These are phyloP conservation scores for Schwanniomyces occidentalis DNA, from an alignment of 805 yeast genomes.

Conservation along the genomic window DNA sequence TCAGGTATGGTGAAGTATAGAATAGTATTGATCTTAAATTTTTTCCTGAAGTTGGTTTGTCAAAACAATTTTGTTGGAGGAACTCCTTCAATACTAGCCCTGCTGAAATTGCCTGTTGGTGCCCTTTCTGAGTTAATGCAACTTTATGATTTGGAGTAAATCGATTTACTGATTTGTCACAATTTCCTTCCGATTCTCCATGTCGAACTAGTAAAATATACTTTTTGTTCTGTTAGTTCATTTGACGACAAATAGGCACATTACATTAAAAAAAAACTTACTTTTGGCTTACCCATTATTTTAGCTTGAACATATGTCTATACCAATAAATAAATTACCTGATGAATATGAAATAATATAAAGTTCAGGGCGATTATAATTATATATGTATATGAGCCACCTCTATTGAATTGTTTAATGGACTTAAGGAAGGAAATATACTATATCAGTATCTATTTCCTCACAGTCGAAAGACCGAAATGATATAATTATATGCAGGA, in stretches of 20 bases:
- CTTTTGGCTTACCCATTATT: slow-evolving; percentile 34
- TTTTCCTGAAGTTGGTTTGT: slow-evolving; percentile 7
- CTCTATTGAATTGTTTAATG: no score
- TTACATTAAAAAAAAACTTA: slow-evolving; percentile 20
- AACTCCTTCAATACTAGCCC: slow-evolving; percentile 52
- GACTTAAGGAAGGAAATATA: no score
- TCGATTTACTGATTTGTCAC: slow-evolving; percentile 78
- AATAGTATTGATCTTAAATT: slow-evolving; percentile 53
- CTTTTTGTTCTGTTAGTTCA: slow-evolving; percentile 25
- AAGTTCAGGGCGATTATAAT: no score
- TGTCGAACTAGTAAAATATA: slow-evolving; percentile 81
- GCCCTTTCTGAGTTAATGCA: slow-evolving; percentile 71
- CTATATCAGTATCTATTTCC: no score
- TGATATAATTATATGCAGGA: slow-evolving; percentile 3
- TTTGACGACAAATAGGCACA: not conserved
- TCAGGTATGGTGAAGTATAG: slow-evolving; percentile 81
- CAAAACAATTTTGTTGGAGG: slow-evolving; percentile 22
- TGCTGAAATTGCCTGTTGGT: slow-evolving; percentile 59
- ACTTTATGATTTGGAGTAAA: slow-evolving; percentile 80
- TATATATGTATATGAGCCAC: no score
- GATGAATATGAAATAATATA: no score
- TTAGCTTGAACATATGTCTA: not conserved
- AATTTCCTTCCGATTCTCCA: slow-evolving; percentile 91
- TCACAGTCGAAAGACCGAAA: no score
- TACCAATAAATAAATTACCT: no score